Evolutionary conservation across 176 grass and related monocot genomes (phyloP).

Genomic region (Coix lacrymajobi): DNA sequence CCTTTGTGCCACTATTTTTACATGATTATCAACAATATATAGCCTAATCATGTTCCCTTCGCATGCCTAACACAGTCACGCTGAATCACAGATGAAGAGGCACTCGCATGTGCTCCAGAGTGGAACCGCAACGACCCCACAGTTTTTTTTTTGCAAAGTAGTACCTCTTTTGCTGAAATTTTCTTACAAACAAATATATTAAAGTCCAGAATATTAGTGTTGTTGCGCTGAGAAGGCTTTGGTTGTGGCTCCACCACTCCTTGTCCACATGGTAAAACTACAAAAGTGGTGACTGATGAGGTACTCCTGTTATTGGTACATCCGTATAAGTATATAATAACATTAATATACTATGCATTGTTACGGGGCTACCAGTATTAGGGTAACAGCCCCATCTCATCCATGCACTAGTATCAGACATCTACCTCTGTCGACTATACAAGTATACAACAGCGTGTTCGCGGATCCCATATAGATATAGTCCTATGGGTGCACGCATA

Average conservation of each 20-base stretch:
- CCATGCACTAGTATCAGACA: not conserved
- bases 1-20: not conserved
- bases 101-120: not conserved
- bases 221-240: not conserved
- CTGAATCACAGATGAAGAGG: not conserved
- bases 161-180: not conserved
- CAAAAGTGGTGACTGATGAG: not conserved
- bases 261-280: not conserved
- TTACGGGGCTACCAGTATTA: not conserved
- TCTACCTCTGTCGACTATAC: not conserved
- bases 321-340: not conserved
- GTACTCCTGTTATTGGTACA: not conserved
- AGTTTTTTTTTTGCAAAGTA: not conserved
- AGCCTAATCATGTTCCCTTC: not conserved
- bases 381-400: slow-evolving; percentile 2
- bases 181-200: not conserved
- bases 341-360: not conserved
- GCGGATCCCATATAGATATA: slow-evolving; percentile 14
- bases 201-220: not conserved
- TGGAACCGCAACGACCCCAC: not conserved
- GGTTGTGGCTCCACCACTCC: slow-evolving; percentile 15
- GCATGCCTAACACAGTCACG: not conserved
- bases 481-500: not conserved
- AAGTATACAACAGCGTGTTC: not conserved
- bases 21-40: not conserved